A percentile compares a stretch with the other conserved stretches of the same genome.
phyloP scores from a whole-genome alignment of 176 grass and related monocot genomes.

The Ampelocalamus luodianensis region DNA sequence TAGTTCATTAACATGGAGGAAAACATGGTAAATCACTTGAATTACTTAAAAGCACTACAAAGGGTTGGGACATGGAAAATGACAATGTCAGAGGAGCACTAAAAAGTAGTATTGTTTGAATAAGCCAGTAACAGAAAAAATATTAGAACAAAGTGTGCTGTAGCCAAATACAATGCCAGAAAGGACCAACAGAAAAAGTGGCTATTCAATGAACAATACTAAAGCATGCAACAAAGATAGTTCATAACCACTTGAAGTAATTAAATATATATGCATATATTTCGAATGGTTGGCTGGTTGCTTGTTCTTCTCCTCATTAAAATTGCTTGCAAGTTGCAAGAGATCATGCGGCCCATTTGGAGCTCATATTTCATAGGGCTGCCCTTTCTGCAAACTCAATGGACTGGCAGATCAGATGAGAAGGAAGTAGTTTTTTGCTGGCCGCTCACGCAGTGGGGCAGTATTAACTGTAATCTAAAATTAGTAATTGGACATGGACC shows the following conservation, averaged over 20 bases:
- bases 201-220: constrained; percentile 4
- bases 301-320: constrained; percentile 17
- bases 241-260: not conserved
- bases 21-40: not conserved
- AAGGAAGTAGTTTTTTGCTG: constrained; percentile 23
- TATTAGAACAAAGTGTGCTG: not conserved
- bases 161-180: constrained; percentile 12
- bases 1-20: constrained; percentile 3
- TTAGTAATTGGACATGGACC: constrained; percentile 2
- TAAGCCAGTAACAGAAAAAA: not conserved
- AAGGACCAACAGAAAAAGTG: constrained; percentile 19
- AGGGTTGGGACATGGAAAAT: not conserved
- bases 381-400: constrained; percentile 13
- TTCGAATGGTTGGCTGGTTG: not conserved
- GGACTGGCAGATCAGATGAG: constrained; percentile 8
- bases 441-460: not conserved
- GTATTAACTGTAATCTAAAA: constrained; percentile 20
- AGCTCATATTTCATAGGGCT: not conserved
- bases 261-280: constrained; percentile 3
- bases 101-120: not conserved
- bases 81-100: not conserved
- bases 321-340: constrained; percentile 13
- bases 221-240: not conserved
- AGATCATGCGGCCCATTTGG: not conserved
- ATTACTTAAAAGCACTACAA: not conserved